Percentiles rank a stretch among this genome's conserved stretches.
These are phyloP conservation scores for Lactarius indigo DNA, from an alignment of 768 basidiomycete species.

Conservation along the genomic window DNA sequence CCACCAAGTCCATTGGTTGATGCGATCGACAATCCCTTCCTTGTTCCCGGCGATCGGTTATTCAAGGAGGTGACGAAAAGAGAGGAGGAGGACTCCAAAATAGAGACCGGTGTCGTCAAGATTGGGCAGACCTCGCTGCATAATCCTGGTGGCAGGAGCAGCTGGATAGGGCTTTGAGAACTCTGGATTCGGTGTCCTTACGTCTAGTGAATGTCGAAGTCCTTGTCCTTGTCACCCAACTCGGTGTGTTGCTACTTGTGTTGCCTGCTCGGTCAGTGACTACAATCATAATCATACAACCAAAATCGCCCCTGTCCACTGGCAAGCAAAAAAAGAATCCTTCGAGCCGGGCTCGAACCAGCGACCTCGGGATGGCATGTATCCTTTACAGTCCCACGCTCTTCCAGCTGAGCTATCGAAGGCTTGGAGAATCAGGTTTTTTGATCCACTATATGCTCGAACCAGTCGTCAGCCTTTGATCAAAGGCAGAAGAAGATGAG, in stretches of 20 bases:
- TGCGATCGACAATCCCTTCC: conserved; percentile 46
- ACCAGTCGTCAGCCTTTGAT: neutral
- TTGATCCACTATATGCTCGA: neutral
- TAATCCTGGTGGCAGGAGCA: conserved; percentile 85
- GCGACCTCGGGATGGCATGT: conserved; percentile 31
- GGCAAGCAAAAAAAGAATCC: conserved; percentile 23
- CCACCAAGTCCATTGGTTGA: conserved; percentile 71
- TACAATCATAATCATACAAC: neutral
- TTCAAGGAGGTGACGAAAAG: conserved; percentile 17
- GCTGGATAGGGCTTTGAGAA: conserved; percentile 81
- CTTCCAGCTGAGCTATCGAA: conserved; percentile 37
- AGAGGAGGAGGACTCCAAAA: conserved; percentile 28
- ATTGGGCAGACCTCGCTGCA: conserved; percentile 94
- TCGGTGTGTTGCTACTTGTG: neutral
- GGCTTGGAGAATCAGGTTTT: conserved; percentile 3
- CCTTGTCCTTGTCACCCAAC: neutral
- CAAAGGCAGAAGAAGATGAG: neutral
- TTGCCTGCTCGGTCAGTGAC: neutral
- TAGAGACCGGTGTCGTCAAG: conserved; percentile 57
- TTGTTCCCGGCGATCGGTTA: conserved; percentile 24
- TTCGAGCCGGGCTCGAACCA: conserved; percentile 35
- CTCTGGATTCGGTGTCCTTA: neutral
- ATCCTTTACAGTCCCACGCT: conserved; percentile 34
- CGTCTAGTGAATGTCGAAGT: neutral
- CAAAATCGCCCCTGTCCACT: neutral